Evolutionary conservation across 176 grass and related monocot genomes (phyloP), one percentile per base, ranked within the genome.

Genomic region (Rhynchospora breviuscula): DNA sequence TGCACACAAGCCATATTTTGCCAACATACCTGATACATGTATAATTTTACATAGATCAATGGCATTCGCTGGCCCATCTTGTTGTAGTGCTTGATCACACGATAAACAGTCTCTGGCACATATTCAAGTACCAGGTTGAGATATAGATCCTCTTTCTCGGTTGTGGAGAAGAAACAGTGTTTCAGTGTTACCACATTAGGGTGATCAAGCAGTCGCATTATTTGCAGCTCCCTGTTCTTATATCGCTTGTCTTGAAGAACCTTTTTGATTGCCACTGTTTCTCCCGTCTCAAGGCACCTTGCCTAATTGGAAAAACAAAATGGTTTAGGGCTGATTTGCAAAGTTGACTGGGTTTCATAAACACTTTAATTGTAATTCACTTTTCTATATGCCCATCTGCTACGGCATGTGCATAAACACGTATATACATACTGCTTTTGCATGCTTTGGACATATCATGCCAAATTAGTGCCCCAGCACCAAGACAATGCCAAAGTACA

Each of bases 161-260:
- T 91, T 21, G 89, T 94, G 53, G 92, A 94, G 84, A 94, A 94
- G 62, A 94, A 94, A 23, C 87, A 89, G 23, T 94, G 89, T 79
- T 94, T 94, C 60, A 94, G 67, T 81, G 87, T 86, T 3, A 94
- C 83, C 58, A 91, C 85, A 82, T 94, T 94, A 81, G 89, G 92
- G 85, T 94, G 92, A 76, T 94, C 85, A 78, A 94, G 87, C 29
- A 94, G 51, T 35, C 83, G 87, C 92, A 94, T 94, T 45, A 88
- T 91, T 84, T 94, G 92, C 83, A 94, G 58, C 85, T 94, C 92
- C 21, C 89, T 84, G 46, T 94, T 94, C 80, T 94, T 94, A 74
- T 94, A 94, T 26, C 89, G 86, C 67, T 89, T 94, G 86, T 94
- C 92, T 80, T 94, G 87, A 89, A 94, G 87, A 67, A 94, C 92